A percentile compares a stretch with the other conserved stretches of the same genome.
These are phyloP conservation scores for Eucommia ulmoides DNA, from an alignment of 257 asterid genomes.

Conservation along the genomic window DNA sequence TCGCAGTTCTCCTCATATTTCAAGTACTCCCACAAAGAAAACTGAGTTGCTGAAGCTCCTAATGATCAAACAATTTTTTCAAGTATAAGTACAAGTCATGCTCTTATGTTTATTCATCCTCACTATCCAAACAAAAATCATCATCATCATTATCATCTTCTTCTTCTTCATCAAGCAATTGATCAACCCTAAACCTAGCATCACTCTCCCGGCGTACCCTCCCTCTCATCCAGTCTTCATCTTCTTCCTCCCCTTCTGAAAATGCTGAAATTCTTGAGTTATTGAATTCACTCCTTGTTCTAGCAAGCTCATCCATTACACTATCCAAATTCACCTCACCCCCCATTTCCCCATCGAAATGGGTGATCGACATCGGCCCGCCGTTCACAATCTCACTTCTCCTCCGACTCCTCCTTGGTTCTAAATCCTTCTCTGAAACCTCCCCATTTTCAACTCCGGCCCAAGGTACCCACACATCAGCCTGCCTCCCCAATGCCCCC, in stretches of 20 bases:
- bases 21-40: too few species aligned
- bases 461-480: slow-evolving; percentile 89
- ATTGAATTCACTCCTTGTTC: slow-evolving; percentile 15
- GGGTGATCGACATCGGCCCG: slow-evolving; percentile 39
- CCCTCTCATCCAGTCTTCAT: slow-evolving; percentile 17
- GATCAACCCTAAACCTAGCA: slow-evolving; percentile 7
- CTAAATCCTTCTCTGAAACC: slow-evolving; percentile 59
- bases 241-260: slow-evolving; percentile 66
- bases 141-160: slow-evolving; percentile 32
- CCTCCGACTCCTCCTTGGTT: slow-evolving; percentile 25
- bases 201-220: slow-evolving; percentile 7
- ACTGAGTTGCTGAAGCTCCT: too few species aligned
- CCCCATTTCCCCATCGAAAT: slow-evolving; percentile 38
- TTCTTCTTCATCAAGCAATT: slow-evolving; percentile 15
- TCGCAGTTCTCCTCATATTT: too few species aligned
- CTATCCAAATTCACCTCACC: slow-evolving; percentile 25
- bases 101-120: slow-evolving; percentile 29
- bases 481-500: slow-evolving; percentile 72
- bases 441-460: slow-evolving; percentile 68
- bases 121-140: slow-evolving; percentile 38
- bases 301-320: slow-evolving; percentile 28
- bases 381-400: slow-evolving; percentile 22
- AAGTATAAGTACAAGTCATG: too few species aligned
- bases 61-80: too few species aligned
- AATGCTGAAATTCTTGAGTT: slow-evolving; percentile 41